Evolutionary conservation across 495 filamentous ascomycete genomes (phyloP).

Genomic region (Penicillium robsamsonii): DNA sequence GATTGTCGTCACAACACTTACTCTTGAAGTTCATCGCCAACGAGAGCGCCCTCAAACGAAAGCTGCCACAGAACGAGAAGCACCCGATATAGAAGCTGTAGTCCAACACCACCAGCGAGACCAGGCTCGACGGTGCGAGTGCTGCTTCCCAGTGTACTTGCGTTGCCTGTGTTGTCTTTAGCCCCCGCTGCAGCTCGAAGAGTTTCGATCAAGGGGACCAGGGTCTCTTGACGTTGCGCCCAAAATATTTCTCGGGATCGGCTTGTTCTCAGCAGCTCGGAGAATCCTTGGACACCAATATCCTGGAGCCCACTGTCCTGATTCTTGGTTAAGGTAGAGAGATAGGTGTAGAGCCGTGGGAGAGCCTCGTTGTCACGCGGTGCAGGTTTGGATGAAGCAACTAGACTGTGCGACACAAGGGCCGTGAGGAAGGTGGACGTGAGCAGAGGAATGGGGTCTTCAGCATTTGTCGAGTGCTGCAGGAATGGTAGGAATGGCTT

Average conservation of each 20-base stretch:
- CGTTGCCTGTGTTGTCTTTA: constrained; percentile 63
- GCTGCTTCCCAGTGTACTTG: constrained; percentile 68
- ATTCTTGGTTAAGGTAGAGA: constrained; percentile 74
- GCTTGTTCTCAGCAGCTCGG: constrained; percentile 73
- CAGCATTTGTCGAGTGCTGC: constrained; percentile 71
- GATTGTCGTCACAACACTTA: constrained; percentile 38
- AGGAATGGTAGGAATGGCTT: constrained; percentile 83
- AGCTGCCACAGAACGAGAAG: constrained; percentile 93
- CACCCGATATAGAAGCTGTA: constrained; percentile 94
- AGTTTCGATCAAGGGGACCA: constrained; percentile 78
- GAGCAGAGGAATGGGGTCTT: constrained; percentile 85
- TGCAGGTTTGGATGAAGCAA: constrained; percentile 51
- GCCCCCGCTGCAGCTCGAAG: constrained; percentile 74
- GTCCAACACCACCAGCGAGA: constrained; percentile 76
- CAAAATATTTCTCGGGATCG: constrained; percentile 83
- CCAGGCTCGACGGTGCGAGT: constrained; percentile 60
- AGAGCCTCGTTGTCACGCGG: constrained; percentile 70
- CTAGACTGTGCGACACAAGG: constrained; percentile 71
- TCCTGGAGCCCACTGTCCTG: constrained; percentile 88
- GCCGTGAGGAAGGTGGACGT: constrained; percentile 83
- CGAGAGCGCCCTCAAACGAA: constrained; percentile 79
- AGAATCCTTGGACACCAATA: constrained; percentile 90
- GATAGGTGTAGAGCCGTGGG: constrained; percentile 81
- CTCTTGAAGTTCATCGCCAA: constrained; percentile 87
- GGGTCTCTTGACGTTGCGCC: constrained; percentile 77